phyloP scores from a whole-genome alignment of 345 rosid genomes.

The Linum usitatissimum region DNA sequence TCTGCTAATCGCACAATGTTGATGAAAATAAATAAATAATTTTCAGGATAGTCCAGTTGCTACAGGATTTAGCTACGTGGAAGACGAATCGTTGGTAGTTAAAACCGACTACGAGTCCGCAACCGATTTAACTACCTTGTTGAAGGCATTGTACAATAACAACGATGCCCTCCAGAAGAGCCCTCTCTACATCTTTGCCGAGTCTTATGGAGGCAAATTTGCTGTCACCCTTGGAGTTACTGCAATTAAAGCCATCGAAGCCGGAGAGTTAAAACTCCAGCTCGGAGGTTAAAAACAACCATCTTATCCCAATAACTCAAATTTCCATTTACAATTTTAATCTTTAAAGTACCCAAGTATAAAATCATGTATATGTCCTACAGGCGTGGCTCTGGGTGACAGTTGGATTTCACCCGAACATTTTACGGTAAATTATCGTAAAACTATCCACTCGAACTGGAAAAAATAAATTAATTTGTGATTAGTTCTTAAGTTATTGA shows the following conservation, averaged over 20 bases:
- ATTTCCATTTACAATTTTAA: too few relatives aligned
- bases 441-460: too few relatives aligned
- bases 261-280: slow-evolving; percentile 29
- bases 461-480: too few relatives aligned
- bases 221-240: slow-evolving; percentile 34
- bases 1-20: too few relatives aligned
- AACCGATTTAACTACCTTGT: slow-evolving; percentile 28
- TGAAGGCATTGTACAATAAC: slow-evolving; percentile 28
- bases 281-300: slow-evolving; percentile 25
- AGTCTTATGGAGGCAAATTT: slow-evolving; percentile 45
- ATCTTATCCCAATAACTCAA: neutral
- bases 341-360: too few relatives aligned
- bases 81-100: slow-evolving; percentile 21
- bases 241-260: slow-evolving; percentile 26
- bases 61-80: slow-evolving; percentile 38
- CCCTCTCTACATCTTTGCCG: slow-evolving; percentile 32
- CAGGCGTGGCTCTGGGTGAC: slow-evolving; percentile 42
- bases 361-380: neutral
- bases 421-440: slow-evolving; percentile 21
- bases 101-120: slow-evolving; percentile 40
- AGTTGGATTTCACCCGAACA: slow-evolving; percentile 44
- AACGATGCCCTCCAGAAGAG: slow-evolving; percentile 23
- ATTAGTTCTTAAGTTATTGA: too few relatives aligned
- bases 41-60: slow-evolving; percentile 36
- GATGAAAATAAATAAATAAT: neutral